phyloP scores from a whole-genome alignment of 108 stramenopile species.

The Conticribra weissflogii region DNA sequence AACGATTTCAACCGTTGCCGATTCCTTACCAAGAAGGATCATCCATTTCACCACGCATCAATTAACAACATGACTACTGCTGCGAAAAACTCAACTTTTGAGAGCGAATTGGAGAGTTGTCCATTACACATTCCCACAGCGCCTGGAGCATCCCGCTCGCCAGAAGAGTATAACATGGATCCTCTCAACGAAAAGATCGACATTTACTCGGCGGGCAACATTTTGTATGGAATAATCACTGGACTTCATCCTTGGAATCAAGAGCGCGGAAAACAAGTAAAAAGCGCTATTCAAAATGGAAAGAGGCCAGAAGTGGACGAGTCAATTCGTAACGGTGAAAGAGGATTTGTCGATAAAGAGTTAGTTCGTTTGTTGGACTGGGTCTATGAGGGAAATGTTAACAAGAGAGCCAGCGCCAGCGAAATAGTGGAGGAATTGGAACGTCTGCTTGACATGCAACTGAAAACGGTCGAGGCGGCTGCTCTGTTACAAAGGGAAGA shows the following conservation, averaged over 20 bases:
- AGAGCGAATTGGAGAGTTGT: constrained; percentile 41
- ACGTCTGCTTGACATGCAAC: constrained; percentile 22
- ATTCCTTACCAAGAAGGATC: constrained; percentile 61
- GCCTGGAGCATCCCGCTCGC: constrained; percentile 72
- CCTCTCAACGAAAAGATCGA: constrained; percentile 51
- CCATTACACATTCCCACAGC: constrained; percentile 72
- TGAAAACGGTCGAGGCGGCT: too few species aligned
- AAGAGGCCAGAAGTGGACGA: constrained; percentile 36
- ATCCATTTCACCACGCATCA: too few species aligned
- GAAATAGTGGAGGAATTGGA: constrained; percentile 49
- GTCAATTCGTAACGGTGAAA: constrained; percentile 31
- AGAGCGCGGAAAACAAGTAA: constrained; percentile 39
- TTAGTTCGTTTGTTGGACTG: constrained; percentile 41
- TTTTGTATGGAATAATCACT: constrained; percentile 52
- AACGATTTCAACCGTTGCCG: constrained; percentile 92
- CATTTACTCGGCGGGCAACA: constrained; percentile 50
- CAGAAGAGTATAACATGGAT: constrained; percentile 69
- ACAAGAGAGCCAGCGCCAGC: constrained; percentile 40
- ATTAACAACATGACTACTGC: background rate
- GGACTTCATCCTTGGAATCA: constrained; percentile 41
- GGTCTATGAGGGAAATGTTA: constrained; percentile 45
- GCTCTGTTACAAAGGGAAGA: background rate
- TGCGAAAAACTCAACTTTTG: background rate
- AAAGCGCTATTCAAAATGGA: constrained; percentile 23
- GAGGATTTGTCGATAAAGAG: constrained; percentile 35